A percentile compares a stretch with the other conserved stretches of the same genome.
phyloP scores from a whole-genome alignment of 2,329 filamentous ascomycete genomes.

The Xylariaceae sp. region DNA sequence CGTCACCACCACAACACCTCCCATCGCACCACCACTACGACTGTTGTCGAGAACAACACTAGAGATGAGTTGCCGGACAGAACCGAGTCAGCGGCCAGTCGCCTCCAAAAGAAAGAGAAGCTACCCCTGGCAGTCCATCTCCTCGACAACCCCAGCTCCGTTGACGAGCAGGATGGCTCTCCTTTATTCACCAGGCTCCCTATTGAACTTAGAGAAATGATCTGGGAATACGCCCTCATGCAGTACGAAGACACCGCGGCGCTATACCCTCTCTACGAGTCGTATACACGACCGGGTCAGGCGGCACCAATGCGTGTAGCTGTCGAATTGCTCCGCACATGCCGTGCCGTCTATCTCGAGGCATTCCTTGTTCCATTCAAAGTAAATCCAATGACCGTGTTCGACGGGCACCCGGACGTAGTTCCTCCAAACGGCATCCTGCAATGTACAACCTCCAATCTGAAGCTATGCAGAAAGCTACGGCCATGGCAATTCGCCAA shows the following conservation, averaged over 20 bases:
- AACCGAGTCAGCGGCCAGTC: neutral
- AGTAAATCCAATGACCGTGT: conserved; percentile 22
- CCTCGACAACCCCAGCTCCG: conserved; percentile 13
- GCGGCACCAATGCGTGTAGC: conserved; percentile 21
- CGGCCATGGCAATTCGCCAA: conserved; percentile 28
- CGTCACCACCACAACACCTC: neutral
- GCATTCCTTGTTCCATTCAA: conserved; percentile 26
- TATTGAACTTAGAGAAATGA: conserved; percentile 22
- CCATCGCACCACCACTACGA: neutral
- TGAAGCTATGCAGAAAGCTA: conserved; percentile 13
- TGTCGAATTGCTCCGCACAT: conserved; percentile 22
- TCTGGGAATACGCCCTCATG: conserved; percentile 25
- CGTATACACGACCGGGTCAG: conserved; percentile 22
- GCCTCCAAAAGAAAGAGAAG: conserved; percentile 4
- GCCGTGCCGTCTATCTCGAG: conserved; percentile 27
- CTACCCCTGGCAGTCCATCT: conserved; percentile 16
- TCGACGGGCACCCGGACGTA: conserved; percentile 19
- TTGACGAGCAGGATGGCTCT: conserved; percentile 16
- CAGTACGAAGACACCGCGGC: conserved; percentile 19
- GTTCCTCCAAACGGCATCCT: conserved; percentile 16
- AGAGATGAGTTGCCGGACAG: neutral
- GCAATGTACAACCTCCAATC: conserved; percentile 11
- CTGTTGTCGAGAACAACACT: conserved; percentile 4
- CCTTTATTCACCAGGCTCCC: conserved; percentile 24
- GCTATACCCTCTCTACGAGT: conserved; percentile 13